Conservation (phyloP, 306 rosid species). For the Cyamopsis tetragonoloba region DNA sequence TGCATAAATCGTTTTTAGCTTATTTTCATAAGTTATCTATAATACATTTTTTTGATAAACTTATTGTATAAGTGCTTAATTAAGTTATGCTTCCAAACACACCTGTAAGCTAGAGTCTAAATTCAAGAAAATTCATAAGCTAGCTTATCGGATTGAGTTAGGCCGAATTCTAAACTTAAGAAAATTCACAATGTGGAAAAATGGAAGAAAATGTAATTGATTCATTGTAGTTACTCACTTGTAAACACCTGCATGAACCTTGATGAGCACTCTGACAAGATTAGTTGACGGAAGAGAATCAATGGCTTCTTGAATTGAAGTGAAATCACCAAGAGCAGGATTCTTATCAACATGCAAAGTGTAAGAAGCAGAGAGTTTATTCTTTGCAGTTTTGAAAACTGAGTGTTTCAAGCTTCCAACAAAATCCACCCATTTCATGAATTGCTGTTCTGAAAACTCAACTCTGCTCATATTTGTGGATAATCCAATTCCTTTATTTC, state of each 20-base stretch:
- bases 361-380: conserved; percentile 77
- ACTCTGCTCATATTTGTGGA: conserved; percentile 39
- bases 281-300: conserved; percentile 82
- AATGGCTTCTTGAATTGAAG: conserved; percentile 76
- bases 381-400: conserved; percentile 63
- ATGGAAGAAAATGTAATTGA: neutral
- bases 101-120: too few species aligned
- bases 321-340: conserved; percentile 55
- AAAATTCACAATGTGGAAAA: neutral
- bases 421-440: conserved; percentile 81
- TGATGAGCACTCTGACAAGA: conserved; percentile 84
- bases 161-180: too few species aligned
- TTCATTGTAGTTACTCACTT: too few species aligned
- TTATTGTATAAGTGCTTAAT: too few species aligned
- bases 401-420: conserved; percentile 80
- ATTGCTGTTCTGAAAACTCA: conserved; percentile 64
- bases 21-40: too few species aligned
- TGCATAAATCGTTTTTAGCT: too few species aligned
- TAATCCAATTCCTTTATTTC: conserved; percentile 28
- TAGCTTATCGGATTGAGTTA: too few species aligned
- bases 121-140: too few species aligned
- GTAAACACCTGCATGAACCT: conserved; percentile 94
- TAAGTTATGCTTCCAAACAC: too few species aligned
- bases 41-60: too few species aligned
- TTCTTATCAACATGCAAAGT: conserved; percentile 69